phyloP scores from a whole-genome alignment of 2,329 filamentous ascomycete species.

The Alternaria gansuensis region DNA sequence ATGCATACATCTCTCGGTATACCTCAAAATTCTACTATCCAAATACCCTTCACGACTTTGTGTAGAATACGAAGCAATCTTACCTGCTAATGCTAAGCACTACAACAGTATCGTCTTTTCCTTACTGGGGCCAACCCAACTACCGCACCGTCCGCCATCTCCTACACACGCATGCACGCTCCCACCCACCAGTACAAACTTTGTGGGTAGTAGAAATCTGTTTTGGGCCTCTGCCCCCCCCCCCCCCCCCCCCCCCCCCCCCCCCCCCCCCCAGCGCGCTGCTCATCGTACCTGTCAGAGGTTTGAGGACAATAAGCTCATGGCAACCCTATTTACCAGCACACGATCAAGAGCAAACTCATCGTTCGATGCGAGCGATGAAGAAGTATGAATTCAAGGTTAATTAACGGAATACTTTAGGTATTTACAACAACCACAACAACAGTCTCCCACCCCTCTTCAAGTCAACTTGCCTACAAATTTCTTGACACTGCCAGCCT shows the following conservation, averaged over 20 bases:
- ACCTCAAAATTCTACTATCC: not conserved
- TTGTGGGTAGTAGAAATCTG: too few species aligned
- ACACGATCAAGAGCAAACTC: not conserved
- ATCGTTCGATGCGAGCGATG: not conserved
- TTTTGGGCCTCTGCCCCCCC: not conserved
- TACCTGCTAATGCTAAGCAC: not conserved
- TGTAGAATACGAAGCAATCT: not conserved
- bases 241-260: too few species aligned
- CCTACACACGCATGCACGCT: not conserved
- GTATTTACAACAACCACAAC: conserved; percentile 10
- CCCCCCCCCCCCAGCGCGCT: not conserved
- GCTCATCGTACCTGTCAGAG: not conserved
- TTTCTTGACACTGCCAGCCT: conserved; percentile 6
- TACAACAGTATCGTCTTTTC: not conserved
- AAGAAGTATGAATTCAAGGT: not conserved
- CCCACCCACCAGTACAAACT: too few species aligned
- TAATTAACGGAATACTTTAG: not conserved
- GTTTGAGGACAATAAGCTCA: not conserved
- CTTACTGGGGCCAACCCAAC: not conserved
- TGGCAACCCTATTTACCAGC: not conserved
- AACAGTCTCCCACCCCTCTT: not conserved
- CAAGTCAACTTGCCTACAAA: conserved; percentile 1
- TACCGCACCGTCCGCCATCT: not conserved
- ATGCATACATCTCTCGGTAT: not conserved
- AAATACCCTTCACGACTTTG: not conserved